phyloP scores from a whole-genome alignment of 257 asterid genomes.

The Plantago major region DNA sequence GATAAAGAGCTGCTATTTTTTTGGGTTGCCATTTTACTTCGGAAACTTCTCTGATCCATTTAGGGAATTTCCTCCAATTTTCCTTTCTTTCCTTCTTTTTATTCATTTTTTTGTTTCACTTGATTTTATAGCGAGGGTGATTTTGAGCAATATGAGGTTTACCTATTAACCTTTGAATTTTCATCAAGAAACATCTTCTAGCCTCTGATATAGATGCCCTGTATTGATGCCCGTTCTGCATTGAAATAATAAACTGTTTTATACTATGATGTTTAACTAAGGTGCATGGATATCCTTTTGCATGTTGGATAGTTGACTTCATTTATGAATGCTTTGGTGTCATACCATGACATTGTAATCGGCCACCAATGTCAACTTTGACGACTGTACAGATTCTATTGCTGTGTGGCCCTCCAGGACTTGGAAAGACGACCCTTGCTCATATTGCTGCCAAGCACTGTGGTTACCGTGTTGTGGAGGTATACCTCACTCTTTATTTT shows the following conservation, averaged over 20 bases:
- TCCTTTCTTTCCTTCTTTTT: no score
- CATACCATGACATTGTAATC: neutral
- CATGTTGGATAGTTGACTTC: constrained; percentile 7
- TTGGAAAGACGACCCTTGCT: constrained; percentile 98
- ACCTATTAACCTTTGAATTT: no score
- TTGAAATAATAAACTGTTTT: neutral
- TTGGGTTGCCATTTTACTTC: no score
- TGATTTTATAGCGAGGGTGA: no score
- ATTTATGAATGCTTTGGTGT: constrained; percentile 9
- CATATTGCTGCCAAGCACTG: constrained; percentile 98
- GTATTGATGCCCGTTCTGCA: no score
- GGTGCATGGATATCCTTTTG: constrained; percentile 12
- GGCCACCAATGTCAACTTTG: constrained; percentile 19
- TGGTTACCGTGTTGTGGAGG: constrained; percentile 98
- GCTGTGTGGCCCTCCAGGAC: constrained; percentile 99
- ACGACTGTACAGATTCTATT: constrained; percentile 63
- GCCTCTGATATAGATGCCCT: no score
- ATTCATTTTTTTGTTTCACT: no score
- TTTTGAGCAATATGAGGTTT: no score
- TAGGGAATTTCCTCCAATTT: no score
- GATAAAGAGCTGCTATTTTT: no score
- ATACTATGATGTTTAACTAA: constrained; percentile 2
- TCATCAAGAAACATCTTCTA: no score
- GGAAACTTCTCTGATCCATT: no score
- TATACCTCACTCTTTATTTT: constrained; percentile 19